Base-by-base conservation (phyloP, 2,329 filamentous ascomycete species). In the Aspergillus sp. region DNA sequence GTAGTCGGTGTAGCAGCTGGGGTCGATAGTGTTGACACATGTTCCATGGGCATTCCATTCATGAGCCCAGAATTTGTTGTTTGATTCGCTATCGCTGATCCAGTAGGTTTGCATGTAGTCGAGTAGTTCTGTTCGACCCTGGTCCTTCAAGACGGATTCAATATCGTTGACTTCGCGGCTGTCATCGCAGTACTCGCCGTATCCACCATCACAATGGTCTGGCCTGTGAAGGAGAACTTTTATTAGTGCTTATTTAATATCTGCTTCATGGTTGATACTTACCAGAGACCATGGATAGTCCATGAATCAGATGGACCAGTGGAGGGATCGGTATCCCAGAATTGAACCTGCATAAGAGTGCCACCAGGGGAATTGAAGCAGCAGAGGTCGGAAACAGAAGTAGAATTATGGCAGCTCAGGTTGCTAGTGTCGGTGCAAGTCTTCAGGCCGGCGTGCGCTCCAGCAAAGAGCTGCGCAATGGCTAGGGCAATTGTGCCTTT, bases 31-130 rank as follows among this genome's bases (percentile, higher is more conserved):
- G 59, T 79, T 82, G 57, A 88, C 81, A 67, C 85, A 88, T 9
- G 83, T 86, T 29, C 79, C 85, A 61, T 88, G 83, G 62, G 85
- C 86, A 62, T 75, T 73, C 78, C 82, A 88, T 59, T 88, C 84
- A 64, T 86, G 82, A 54, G 79, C 73, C 84, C 84, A 88, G 55
- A 88, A 77, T 27, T 57, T 65, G 53, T 81, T 76, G 52, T 77
- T 73, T 28, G 75, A 60, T 34, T 76, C 77, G 33, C 72, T 50
- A 59, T 78, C 72, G 55, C 76, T 73, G 52, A 78, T 74, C 80
- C 79, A 83, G 65, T 81, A 83, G 1, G 69, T 75, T 32, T 74
- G 62, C 80, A 83, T 82, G 59, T 78, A 78, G 36, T 61, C 56
- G 5, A 83, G 67, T 7, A 79, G 68, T 27, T 77, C 71, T 26